These are phyloP conservation scores for Globisporangium cylindrosporum DNA, from an alignment of 352 stramenopile species.

Conservation along the genomic window DNA sequence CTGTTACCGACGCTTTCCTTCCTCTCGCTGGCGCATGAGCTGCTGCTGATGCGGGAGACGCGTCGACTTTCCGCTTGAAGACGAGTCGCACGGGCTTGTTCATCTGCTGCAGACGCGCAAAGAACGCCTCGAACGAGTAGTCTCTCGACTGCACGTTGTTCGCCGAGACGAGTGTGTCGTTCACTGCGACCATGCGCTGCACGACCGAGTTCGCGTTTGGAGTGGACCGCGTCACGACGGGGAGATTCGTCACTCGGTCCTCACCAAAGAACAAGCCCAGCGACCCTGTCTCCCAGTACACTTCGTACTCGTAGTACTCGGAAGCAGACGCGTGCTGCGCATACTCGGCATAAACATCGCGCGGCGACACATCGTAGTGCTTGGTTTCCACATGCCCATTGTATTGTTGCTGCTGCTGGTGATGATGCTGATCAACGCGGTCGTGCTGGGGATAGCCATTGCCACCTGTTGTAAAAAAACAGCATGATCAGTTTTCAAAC, in stretches of 20 bases:
- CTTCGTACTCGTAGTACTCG: constrained; percentile 56
- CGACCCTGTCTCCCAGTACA: constrained; percentile 78
- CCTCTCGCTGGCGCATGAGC: constrained; percentile 8
- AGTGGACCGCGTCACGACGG: constrained; percentile 77
- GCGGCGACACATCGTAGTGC: constrained; percentile 38
- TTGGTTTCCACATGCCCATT: constrained; percentile 22
- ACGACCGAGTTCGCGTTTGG: constrained; percentile 66
- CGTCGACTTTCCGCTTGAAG: constrained; percentile 40
- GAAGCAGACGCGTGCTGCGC: constrained; percentile 15
- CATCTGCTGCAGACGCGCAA: constrained; percentile 78
- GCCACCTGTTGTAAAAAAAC: constrained; percentile 1
- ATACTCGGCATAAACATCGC: constrained; percentile 8
- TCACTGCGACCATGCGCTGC: constrained; percentile 61
- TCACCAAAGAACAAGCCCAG: constrained; percentile 86
- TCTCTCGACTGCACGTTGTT: constrained; percentile 70
- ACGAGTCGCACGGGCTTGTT: constrained; percentile 79
- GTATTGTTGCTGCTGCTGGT: constrained; percentile 4
- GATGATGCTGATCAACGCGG: background rate
- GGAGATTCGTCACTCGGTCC: constrained; percentile 58
- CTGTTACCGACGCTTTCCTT: constrained; percentile 32
- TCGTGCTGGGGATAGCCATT: background rate
- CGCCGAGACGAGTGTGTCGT: constrained; percentile 77
- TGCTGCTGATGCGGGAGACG: background rate
- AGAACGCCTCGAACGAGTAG: constrained; percentile 81
- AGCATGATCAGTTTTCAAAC: background rate